Conservation (phyloP, 1,284 basidiomycete genomes). For the Cerioporus squamosus region DNA sequence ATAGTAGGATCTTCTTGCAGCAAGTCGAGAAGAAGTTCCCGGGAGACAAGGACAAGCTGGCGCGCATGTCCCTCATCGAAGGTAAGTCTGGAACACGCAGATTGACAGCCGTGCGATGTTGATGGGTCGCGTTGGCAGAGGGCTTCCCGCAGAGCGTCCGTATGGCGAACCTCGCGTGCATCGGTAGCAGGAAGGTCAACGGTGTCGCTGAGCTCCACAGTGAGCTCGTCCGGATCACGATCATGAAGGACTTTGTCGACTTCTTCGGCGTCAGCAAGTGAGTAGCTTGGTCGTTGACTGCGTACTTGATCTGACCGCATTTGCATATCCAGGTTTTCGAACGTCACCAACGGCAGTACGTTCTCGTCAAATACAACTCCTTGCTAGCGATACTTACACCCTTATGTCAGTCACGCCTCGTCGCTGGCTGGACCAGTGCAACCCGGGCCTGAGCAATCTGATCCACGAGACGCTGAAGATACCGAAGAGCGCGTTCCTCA, state of each 20-base stretch:
- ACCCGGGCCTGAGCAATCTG: constrained; percentile 82
- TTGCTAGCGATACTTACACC: neutral
- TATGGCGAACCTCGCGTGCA: constrained; percentile 86
- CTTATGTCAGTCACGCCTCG: constrained; percentile 84
- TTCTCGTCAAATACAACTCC: constrained; percentile 21
- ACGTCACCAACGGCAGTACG: constrained; percentile 87
- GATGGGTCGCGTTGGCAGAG: constrained; percentile 51
- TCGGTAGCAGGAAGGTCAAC: constrained; percentile 87
- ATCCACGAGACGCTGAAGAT: constrained; percentile 82
- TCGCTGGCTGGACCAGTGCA: constrained; percentile 92
- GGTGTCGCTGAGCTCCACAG: constrained; percentile 93
- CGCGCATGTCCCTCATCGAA: constrained; percentile 90
- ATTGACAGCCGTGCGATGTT: neutral
- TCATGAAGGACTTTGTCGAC: constrained; percentile 92
- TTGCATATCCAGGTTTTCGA: constrained; percentile 57
- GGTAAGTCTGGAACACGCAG: constrained; percentile 43
- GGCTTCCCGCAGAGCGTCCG: constrained; percentile 83
- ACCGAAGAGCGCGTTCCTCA: constrained; percentile 80
- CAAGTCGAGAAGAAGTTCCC: constrained; percentile 90
- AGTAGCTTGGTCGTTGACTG: constrained; percentile 27
- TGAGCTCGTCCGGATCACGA: constrained; percentile 76
- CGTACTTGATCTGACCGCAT: neutral
- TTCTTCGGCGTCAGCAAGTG: constrained; percentile 81
- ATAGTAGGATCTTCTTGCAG: constrained; percentile 64
- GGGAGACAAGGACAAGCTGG: constrained; percentile 77